Conservation (phyloP, 257 asterid genomes). For the Eucommia ulmoides region DNA sequence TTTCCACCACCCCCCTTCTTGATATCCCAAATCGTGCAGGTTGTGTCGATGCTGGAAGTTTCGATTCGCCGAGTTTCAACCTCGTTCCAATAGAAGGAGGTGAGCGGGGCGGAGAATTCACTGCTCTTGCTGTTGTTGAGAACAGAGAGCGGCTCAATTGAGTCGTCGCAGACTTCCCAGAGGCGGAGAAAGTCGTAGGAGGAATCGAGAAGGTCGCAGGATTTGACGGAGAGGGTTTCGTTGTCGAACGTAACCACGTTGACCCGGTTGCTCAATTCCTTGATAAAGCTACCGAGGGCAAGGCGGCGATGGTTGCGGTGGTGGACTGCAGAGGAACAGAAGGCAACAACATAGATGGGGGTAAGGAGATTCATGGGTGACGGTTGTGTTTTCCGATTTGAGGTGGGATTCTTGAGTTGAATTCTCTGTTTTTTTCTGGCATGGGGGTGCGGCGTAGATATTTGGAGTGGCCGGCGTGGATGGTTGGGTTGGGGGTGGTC, state of each 20-base stretch:
- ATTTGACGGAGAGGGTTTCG: conserved; percentile 69
- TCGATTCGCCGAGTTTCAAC: conserved; percentile 94
- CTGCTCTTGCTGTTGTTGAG: conserved; percentile 51
- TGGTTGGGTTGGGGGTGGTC: too few species aligned
- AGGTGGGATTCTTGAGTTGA: too few species aligned
- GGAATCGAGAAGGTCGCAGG: conserved; percentile 22
- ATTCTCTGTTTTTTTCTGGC: too few species aligned
- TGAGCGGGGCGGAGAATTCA: conserved; percentile 82
- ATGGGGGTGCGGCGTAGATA: too few species aligned
- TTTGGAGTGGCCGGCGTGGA: too few species aligned
- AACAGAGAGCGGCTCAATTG: conserved; percentile 49
- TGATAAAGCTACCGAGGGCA: conserved; percentile 76
- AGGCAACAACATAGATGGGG: too few species aligned
- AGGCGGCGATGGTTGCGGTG: conserved; percentile 86
- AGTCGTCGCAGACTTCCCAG: conserved; percentile 59
- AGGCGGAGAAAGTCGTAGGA: conserved; percentile 59
- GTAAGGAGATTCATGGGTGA: too few species aligned
- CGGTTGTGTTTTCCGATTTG: too few species aligned
- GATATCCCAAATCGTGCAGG: background rate
- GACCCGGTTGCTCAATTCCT: conserved; percentile 74
- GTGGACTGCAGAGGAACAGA: too few species aligned
- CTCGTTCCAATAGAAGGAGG: conserved; percentile 97
- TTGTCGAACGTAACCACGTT: conserved; percentile 85
- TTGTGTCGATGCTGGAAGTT: conserved; percentile 19
- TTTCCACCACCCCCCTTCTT: background rate